Base-by-base conservation (phyloP, 306 rosid species). In the Vigna hirtella region DNA sequence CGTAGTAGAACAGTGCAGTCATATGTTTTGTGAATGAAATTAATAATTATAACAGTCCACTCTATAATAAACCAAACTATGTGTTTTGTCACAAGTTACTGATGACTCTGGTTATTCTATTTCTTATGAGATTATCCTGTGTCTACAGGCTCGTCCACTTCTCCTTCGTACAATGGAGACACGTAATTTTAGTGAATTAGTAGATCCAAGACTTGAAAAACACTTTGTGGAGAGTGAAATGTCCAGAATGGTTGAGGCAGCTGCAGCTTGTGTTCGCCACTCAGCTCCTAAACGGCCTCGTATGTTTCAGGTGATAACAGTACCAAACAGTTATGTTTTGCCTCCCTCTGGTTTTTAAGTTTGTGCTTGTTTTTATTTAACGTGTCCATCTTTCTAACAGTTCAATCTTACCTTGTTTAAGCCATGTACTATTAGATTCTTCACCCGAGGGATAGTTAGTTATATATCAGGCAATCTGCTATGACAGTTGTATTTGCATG, bases 191-290 rank as follows among this genome's bases (percentile, higher is more conserved):
- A 55, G 89, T 9, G 88, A 74, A 59, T 40, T 95, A 38, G 74
- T 85, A 75, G 99, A 95, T 78, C 87, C 88, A 51, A 83, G 93
- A 76, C 94, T 95, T 18, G 83, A 83, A 66, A 86, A 83, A n/a
- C 86, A 81, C 9, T 95, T 77, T 9, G 94, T 93, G 75, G 96
- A 91, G 89, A 77, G 79, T 72, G 94, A 93, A 87, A 86, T 95
- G 91, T 66, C 85, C 71, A 88, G 94, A 83, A 95, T 95, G 99
- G 57, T 93, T 18, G 97, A 95, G 82, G 96, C 91, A 17, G 99
- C 99, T 13, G 96, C 96, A 48, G 99, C 98, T 6, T 95, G 99
- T 70, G 83, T 95, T 79, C 96, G 99, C 58, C 99, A 91, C 83
- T 95, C 96, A 9, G 97, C 93, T 73, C 88, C 87, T 38, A 91